Evolutionary conservation across 2,329 filamentous ascomycete species (phyloP).

Genomic region (Pseudopithomyces chartarum): DNA sequence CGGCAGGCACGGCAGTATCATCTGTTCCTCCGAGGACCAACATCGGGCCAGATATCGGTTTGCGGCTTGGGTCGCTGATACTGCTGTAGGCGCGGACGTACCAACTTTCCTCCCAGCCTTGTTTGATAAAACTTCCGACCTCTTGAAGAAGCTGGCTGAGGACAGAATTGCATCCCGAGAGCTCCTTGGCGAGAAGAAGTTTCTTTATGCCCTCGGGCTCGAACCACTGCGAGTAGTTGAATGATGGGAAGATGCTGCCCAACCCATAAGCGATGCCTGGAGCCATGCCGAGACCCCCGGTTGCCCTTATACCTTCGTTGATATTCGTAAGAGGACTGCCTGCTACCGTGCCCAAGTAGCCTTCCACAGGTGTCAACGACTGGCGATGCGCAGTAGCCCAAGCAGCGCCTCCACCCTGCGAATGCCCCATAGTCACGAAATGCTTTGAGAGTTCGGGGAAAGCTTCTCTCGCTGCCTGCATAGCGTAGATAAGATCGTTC

Average conservation of each 20-base stretch:
- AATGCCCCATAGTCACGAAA: slow-evolving; percentile 55
- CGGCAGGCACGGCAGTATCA: not conserved
- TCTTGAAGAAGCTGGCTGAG: not conserved
- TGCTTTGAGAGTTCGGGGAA: slow-evolving; percentile 41
- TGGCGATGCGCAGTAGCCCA: slow-evolving; percentile 42
- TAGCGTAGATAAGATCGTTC: slow-evolving; percentile 51
- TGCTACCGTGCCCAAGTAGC: slow-evolving; percentile 12
- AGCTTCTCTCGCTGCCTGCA: slow-evolving; percentile 49
- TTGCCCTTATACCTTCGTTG: not conserved
- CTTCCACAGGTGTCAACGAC: slow-evolving; percentile 1
- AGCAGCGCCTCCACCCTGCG: slow-evolving; percentile 53
- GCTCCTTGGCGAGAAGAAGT: not conserved
- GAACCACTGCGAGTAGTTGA: slow-evolving; percentile 3
- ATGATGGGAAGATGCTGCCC: not conserved
- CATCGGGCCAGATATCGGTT: slow-evolving; percentile 9
- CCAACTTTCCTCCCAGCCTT: not conserved
- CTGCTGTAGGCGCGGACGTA: slow-evolving; percentile 2
- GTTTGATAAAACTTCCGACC: not conserved
- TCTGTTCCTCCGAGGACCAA: slow-evolving; percentile 3
- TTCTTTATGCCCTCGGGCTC: not conserved
- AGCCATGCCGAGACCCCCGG: not conserved
- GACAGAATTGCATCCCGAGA: slow-evolving; percentile 5
- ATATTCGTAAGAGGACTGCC: not conserved
- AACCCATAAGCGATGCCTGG: not conserved
- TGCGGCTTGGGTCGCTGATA: not conserved